These are phyloP conservation scores for Pichia sp. DNA, from an alignment of 1,139 yeast genomes.

Conservation along the genomic window DNA sequence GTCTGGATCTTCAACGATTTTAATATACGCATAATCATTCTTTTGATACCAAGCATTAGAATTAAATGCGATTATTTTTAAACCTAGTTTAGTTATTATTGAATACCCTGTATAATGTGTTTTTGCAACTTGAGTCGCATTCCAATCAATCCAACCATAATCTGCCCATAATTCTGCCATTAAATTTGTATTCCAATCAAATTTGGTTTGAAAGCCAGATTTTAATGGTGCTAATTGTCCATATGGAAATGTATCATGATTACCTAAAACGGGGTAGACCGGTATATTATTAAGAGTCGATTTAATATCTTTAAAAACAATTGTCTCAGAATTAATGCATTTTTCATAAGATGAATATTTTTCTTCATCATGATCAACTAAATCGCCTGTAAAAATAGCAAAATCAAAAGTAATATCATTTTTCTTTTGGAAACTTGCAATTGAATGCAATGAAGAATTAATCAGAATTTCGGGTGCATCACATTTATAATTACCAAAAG, in stretches of 20 bases:
- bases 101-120: slow-evolving; percentile 61
- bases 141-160: slow-evolving; percentile 39
- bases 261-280: slow-evolving; percentile 61
- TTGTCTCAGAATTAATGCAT: slow-evolving; percentile 49
- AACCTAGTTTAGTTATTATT: slow-evolving; percentile 48
- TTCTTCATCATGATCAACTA: slow-evolving; percentile 33
- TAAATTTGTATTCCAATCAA: slow-evolving; percentile 55
- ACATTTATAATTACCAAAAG: slow-evolving; percentile 56
- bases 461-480: slow-evolving; percentile 59
- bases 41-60: slow-evolving; percentile 61
- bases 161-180: slow-evolving; percentile 55
- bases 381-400: slow-evolving; percentile 63
- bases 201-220: slow-evolving; percentile 43
- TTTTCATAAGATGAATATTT: slow-evolving; percentile 41
- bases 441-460: slow-evolving; percentile 48
- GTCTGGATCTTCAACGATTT: slow-evolving; percentile 46
- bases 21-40: slow-evolving; percentile 59
- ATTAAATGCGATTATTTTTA: slow-evolving; percentile 59
- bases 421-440: slow-evolving; percentile 34
- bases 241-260: slow-evolving; percentile 70
- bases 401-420: slow-evolving; percentile 43
- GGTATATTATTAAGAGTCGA: slow-evolving; percentile 48
- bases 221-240: slow-evolving; percentile 58
- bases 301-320: slow-evolving; percentile 49
- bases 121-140: slow-evolving; percentile 32